A percentile compares a stretch with the other conserved stretches of the same genome.
phyloP scores from a whole-genome alignment of 2,329 filamentous ascomycete genomes.

The Clonostachys chloroleuca region DNA sequence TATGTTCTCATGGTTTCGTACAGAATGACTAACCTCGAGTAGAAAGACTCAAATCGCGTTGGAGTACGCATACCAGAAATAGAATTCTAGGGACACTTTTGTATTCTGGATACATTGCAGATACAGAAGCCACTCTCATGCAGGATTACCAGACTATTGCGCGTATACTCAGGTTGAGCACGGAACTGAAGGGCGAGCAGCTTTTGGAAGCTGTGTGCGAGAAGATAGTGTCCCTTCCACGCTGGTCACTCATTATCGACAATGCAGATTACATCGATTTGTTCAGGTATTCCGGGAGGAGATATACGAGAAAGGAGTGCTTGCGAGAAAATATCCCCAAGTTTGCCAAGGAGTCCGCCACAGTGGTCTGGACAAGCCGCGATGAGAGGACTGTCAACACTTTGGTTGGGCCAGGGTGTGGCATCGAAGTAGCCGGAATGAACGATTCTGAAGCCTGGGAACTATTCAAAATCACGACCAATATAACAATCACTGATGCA shows the following conservation, averaged over 20 bases:
- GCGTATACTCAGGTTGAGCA: slow-evolving; percentile 11
- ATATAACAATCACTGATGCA: not conserved
- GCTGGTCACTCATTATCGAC: slow-evolving; percentile 25
- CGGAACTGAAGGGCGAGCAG: slow-evolving; percentile 10
- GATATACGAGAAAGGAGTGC: not conserved
- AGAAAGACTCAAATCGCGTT: slow-evolving; percentile 28
- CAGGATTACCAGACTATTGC: slow-evolving; percentile 20
- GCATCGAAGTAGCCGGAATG: not conserved
- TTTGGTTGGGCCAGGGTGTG: not conserved
- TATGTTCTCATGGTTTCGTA: not conserved
- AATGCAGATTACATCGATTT: slow-evolving; percentile 22
- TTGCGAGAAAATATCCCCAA: not conserved
- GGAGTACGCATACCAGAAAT: slow-evolving; percentile 20
- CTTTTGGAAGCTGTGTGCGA: slow-evolving; percentile 9
- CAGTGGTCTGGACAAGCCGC: not conserved
- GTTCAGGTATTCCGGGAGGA: not conserved
- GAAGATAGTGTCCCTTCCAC: slow-evolving; percentile 6
- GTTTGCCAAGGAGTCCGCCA: not conserved
- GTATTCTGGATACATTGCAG: slow-evolving; percentile 27
- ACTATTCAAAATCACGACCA: not conserved
- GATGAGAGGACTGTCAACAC: not conserved
- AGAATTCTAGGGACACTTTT: slow-evolving; percentile 11
- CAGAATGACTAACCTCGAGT: not conserved
- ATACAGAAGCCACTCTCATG: slow-evolving; percentile 18
- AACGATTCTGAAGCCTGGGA: not conserved